Percentiles rank a stretch among this genome's conserved stretches.
phyloP scores from a whole-genome alignment of 768 basidiomycete genomes.

The Dacryopinax spathularia region DNA sequence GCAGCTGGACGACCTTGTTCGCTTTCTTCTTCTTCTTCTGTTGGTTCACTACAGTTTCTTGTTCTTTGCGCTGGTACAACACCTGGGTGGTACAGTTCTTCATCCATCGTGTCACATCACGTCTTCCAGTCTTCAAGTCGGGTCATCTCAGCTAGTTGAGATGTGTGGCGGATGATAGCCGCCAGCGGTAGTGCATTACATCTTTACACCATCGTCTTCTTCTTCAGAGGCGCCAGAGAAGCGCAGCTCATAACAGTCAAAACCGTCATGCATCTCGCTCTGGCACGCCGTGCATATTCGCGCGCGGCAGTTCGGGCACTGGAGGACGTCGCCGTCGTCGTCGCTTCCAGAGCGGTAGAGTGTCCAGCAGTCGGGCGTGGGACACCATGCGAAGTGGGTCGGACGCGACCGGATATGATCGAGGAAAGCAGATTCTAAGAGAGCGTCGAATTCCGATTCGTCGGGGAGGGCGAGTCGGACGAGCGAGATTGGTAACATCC shows the following conservation, averaged over 20 bases:
- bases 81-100: too few species aligned
- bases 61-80: too few species aligned
- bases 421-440: constrained; percentile 48
- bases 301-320: constrained; percentile 55
- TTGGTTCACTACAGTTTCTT: too few species aligned
- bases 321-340: constrained; percentile 36
- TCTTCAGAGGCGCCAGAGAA: constrained; percentile 5
- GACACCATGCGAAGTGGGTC: constrained; percentile 56
- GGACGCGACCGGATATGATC: constrained; percentile 45
- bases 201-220: neutral
- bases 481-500: neutral
- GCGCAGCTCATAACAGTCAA: constrained; percentile 50
- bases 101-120: too few species aligned
- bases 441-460: constrained; percentile 34
- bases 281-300: constrained; percentile 56
- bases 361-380: constrained; percentile 63
- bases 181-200: neutral
- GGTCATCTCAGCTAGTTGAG: too few species aligned
- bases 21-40: too few species aligned
- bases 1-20: too few species aligned
- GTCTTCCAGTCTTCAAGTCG: too few species aligned
- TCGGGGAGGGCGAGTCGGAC: neutral
- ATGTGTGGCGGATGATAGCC: too few species aligned
- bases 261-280: constrained; percentile 47
- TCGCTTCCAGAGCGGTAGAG: constrained; percentile 43